Evolutionary conservation across 345 rosid genomes (phyloP).

Genomic region (Eutrema yunnanense): DNA sequence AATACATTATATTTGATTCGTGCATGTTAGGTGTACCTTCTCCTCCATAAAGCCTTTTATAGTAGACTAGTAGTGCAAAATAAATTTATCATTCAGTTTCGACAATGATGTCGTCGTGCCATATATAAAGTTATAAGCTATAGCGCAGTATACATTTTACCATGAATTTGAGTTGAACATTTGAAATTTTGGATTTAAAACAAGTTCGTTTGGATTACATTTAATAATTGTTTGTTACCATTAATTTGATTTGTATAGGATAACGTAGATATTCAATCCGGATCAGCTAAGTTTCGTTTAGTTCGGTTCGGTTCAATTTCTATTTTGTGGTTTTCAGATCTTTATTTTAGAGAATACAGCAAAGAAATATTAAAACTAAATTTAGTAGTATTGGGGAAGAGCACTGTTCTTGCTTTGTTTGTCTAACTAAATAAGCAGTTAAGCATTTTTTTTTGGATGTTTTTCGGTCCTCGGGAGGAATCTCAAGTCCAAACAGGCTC

Average conservation of each 20-base stretch:
- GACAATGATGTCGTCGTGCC: background rate
- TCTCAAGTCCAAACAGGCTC: no score
- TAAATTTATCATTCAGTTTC: background rate
- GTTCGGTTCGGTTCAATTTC: no score
- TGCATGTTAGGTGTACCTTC: slow-evolving; percentile 16
- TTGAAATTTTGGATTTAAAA: no score
- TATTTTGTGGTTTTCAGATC: no score
- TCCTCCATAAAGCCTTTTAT: background rate
- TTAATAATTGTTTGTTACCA: background rate
- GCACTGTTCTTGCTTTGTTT: background rate
- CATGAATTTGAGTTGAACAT: no score
- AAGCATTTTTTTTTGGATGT: no score
- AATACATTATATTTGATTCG: background rate
- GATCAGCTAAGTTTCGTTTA: background rate
- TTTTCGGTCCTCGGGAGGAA: no score
- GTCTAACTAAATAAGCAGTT: no score
- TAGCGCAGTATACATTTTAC: background rate
- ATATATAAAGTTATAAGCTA: background rate
- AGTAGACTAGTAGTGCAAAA: background rate
- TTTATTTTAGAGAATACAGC: background rate
- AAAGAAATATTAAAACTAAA: no score
- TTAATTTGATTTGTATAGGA: background rate
- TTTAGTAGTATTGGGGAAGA: background rate
- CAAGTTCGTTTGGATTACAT: no score
- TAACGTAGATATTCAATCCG: background rate